Conservation (phyloP, 2,329 filamentous ascomycete genomes). For the Ophiostoma pallidulum region DNA sequence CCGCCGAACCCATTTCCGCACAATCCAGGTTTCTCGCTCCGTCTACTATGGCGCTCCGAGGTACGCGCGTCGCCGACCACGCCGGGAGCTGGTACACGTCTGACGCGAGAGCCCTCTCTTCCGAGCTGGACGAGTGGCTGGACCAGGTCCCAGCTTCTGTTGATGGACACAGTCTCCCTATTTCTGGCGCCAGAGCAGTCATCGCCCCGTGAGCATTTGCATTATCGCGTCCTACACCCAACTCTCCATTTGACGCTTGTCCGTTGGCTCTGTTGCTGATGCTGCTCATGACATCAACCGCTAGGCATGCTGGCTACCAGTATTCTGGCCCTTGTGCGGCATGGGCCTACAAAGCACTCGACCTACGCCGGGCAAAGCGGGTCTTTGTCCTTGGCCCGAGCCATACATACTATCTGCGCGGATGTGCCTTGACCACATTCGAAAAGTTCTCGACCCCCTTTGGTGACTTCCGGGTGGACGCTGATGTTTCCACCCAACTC, state of each 20-base stretch:
- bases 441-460: conserved; percentile 64
- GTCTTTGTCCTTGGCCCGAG: conserved; percentile 91
- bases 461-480: conserved; percentile 59
- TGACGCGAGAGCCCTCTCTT: conserved; percentile 47
- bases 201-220: conserved; percentile 77
- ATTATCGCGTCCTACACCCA: background rate
- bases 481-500: conserved; percentile 41
- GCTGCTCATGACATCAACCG: background rate
- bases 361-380: conserved; percentile 72
- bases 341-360: conserved; percentile 86
- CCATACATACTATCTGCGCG: conserved; percentile 72
- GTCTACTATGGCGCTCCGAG: conserved; percentile 13
- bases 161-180: conserved; percentile 52
- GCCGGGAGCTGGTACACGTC: conserved; percentile 82
- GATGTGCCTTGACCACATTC: conserved; percentile 67
- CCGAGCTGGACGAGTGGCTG: conserved; percentile 69
- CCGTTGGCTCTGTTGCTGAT: conserved; percentile 12
- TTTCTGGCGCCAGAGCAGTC: conserved; percentile 67
- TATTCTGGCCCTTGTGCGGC: conserved; percentile 90
- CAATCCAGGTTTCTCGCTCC: too few species aligned
- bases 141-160: conserved; percentile 57
- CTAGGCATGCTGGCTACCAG: conserved; percentile 82
- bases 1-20: too few species aligned
- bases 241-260: background rate
- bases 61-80: conserved; percentile 36